Conservation (phyloP, 1,139 yeast genomes). For the Suhomyces taliae region DNA sequence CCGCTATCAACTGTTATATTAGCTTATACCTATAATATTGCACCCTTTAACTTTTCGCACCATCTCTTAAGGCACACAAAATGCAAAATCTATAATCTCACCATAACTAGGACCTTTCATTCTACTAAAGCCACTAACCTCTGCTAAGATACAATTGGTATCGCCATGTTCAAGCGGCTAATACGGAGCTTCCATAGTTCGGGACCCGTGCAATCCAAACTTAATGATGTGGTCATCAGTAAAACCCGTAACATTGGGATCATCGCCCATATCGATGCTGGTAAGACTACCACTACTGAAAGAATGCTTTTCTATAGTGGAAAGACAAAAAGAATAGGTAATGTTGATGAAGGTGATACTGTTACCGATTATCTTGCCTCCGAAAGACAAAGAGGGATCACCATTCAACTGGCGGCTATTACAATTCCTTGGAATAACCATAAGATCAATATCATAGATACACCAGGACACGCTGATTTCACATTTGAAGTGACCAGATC, state of each 20-base stretch:
- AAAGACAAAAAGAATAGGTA: constrained; percentile 75
- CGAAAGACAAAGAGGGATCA: constrained; percentile 90
- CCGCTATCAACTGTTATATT: too few species aligned
- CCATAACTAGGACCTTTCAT: too few species aligned
- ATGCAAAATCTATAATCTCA: too few species aligned
- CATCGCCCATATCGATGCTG: constrained; percentile 89
- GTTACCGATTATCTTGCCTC: constrained; percentile 91
- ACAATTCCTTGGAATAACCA: constrained; percentile 82
- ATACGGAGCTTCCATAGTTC: constrained; percentile 4
- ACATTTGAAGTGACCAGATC: constrained; percentile 92
- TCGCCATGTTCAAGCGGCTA: neutral
- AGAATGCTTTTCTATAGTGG: constrained; percentile 90
- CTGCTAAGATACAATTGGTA: neutral
- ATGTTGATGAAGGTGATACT: constrained; percentile 96
- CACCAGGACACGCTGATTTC: constrained; percentile 99
- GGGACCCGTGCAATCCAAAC: constrained; percentile 13
- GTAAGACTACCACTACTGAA: constrained; percentile 87
- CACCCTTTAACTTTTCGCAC: too few species aligned
- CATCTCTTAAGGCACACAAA: too few species aligned
- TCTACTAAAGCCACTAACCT: neutral
- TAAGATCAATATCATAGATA: constrained; percentile 84
- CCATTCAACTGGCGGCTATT: constrained; percentile 95
- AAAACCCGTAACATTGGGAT: constrained; percentile 72
- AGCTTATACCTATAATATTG: too few species aligned
- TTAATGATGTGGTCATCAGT: constrained; percentile 29